phyloP scores from a whole-genome alignment of 2,329 filamentous ascomycete genomes.

The Didymellaceae sp. region DNA sequence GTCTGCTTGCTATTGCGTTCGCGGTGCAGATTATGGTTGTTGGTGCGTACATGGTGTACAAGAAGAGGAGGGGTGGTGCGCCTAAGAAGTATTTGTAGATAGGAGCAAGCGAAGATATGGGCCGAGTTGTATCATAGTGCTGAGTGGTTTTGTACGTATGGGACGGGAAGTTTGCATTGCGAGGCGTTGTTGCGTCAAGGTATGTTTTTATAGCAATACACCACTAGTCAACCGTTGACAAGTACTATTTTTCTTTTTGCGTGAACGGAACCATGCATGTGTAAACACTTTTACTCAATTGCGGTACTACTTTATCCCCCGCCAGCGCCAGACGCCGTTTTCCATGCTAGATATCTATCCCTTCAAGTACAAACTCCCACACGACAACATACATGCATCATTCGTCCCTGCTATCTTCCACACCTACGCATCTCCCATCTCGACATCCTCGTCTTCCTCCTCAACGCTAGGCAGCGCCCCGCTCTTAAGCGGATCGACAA shows the following conservation, averaged over 20 bases:
- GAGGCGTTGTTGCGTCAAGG: too few relatives aligned
- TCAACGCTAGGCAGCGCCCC: slow-evolving; percentile 20
- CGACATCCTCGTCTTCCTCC: slow-evolving; percentile 22
- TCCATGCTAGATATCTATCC: slow-evolving; percentile 1
- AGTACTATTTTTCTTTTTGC: too few relatives aligned
- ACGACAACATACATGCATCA: background rate
- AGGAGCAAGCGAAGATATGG: background rate
- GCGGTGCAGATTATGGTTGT: slow-evolving; percentile 75
- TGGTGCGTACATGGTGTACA: slow-evolving; percentile 76
- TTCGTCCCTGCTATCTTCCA: background rate
- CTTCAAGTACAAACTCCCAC: background rate
- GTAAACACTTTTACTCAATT: background rate
- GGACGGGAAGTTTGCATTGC: too few relatives aligned
- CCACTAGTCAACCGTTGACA: too few relatives aligned
- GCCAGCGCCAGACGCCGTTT: background rate
- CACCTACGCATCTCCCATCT: slow-evolving; percentile 19
- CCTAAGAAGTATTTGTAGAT: slow-evolving; percentile 89
- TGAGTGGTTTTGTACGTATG: background rate
- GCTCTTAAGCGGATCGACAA: slow-evolving; percentile 38
- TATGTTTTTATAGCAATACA: too few relatives aligned
- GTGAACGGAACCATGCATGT: background rate
- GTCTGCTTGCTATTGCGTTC: slow-evolving; percentile 74
- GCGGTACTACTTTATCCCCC: background rate
- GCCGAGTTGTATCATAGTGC: background rate
- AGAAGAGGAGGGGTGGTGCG: slow-evolving; percentile 73